Evolutionary conservation across 306 rosid genomes (phyloP), one percentile per base, ranked within the genome.

Genomic region (Urtica urens): DNA sequence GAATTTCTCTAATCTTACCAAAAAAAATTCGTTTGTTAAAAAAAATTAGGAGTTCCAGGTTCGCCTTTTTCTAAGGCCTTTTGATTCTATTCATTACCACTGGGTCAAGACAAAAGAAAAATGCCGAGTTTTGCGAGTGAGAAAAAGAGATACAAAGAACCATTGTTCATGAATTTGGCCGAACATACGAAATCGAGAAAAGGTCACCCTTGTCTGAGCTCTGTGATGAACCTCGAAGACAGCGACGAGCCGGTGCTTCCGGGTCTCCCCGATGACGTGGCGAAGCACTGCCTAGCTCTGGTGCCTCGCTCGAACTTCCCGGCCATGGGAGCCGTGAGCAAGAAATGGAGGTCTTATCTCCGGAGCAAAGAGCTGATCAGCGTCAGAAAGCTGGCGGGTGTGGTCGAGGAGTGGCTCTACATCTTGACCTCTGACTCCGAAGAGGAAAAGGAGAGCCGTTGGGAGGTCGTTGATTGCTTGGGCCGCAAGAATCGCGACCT

Each of bases 231-330:
- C n/a, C 26, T 60, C 10, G 62, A 77, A 62, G 78, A 48, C 55
- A 58, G 49, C 29, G 68, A 63, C 50, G 68, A 43, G 59, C 65
- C 78, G 33, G 61, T 90, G 62, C 69, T 90, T 17, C 76, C 87
- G 8, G 93, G 99, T 58, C 71, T 90, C 46, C 85, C 94, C 34
- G 95, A 90, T 63, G 99, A 90, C 64, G 83, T 90, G 68, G 81
- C 99, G 46, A 85, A 79, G 61, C 25, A 65, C 52, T 90, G 99
- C 66, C 94, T 90, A 33, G 94, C 95, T 10, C 94, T 85, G 10
- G 94, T 85, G 64, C 99, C 99, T 37, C 94, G 81, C 30, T 53
- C 86, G 8, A 56, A 62, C 66, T 70, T 73, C 63, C 82, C 84
- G 12, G 60, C 78, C 17, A 77, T 90, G 86, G 80, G 73, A 6